Conservation (phyloP, 495 filamentous ascomycete species). For the Aspergillus coremiiformis region DNA sequence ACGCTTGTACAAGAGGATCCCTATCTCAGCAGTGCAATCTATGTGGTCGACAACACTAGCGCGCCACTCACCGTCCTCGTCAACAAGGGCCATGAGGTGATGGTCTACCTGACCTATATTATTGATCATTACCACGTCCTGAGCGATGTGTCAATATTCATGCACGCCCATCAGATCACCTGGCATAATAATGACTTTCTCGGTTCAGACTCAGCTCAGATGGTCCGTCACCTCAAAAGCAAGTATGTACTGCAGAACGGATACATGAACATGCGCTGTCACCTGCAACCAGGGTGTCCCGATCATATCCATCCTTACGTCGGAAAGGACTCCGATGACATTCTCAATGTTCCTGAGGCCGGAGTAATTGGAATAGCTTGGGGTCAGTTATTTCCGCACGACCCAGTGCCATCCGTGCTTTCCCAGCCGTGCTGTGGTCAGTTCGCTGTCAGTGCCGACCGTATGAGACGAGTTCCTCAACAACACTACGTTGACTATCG, state of each 20-base stretch:
- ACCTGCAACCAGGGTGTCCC: conserved; percentile 38
- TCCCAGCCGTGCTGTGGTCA: background rate
- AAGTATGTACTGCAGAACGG: conserved; percentile 25
- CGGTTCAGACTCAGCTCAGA: conserved; percentile 27
- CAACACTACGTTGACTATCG: background rate
- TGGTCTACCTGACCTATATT: conserved; percentile 39
- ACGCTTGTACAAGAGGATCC: background rate
- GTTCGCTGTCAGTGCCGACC: background rate
- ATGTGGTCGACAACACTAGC: conserved; percentile 30
- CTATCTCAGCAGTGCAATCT: conserved; percentile 12
- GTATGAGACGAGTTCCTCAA: background rate
- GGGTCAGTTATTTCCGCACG: background rate
- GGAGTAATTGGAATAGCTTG: background rate
- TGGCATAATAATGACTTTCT: conserved; percentile 52
- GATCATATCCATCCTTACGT: background rate
- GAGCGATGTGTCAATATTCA: conserved; percentile 36
- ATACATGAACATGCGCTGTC: conserved; percentile 45
- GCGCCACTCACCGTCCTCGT: conserved; percentile 33
- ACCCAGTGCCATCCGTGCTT: background rate
- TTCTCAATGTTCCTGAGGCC: background rate
- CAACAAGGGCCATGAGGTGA: conserved; percentile 58
- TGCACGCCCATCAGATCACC: conserved; percentile 36
- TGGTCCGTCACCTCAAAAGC: conserved; percentile 20
- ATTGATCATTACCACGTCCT: conserved; percentile 42
- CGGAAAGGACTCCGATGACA: background rate